A percentile compares a stretch with the other conserved stretches of the same genome.
Evolutionary conservation across 805 yeast genomes (phyloP).

Genomic region (Kazachstania psychrophila): DNA sequence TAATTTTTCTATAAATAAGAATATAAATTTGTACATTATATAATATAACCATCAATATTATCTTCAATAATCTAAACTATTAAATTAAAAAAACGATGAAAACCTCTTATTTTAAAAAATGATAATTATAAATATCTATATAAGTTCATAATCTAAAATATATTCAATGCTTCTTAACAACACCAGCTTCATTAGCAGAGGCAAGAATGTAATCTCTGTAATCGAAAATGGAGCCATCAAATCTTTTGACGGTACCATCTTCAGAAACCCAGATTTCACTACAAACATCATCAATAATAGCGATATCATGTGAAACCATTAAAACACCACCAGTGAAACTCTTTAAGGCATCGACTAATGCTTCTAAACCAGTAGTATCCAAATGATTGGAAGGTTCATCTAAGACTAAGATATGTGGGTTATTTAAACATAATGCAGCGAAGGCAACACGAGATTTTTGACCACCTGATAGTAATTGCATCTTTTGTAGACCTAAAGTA

Average conservation of each 20-base stretch:
- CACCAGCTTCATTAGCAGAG: slow-evolving; percentile 76
- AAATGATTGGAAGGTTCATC: slow-evolving; percentile 98
- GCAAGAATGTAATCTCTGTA: slow-evolving; percentile 82
- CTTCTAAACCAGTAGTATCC: slow-evolving; percentile 97
- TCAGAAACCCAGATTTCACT: slow-evolving; percentile 95
- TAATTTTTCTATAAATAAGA: slow-evolving; percentile 18
- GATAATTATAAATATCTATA: background rate
- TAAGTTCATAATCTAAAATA: background rate
- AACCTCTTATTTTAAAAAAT: background rate
- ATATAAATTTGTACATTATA: background rate
- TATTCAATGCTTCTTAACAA: slow-evolving; percentile 68
- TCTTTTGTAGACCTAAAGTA: slow-evolving; percentile 81
- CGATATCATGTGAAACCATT: slow-evolving; percentile 97
- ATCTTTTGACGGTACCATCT: slow-evolving; percentile 65
- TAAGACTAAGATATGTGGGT: slow-evolving; percentile 83
- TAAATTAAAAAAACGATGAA: background rate
- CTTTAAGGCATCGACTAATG: slow-evolving; percentile 79
- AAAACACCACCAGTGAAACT: slow-evolving; percentile 90
- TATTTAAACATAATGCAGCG: slow-evolving; percentile 82
- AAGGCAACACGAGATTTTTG: slow-evolving; percentile 97
- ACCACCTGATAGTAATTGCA: slow-evolving; percentile 89
- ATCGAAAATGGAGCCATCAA: slow-evolving; percentile 74
- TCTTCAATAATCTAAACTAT: background rate
- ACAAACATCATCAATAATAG: slow-evolving; percentile 81
- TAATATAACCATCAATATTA: background rate